These are phyloP conservation scores for Nitzschia sp. DNA, from an alignment of 108 stramenopile genomes.

Conservation along the genomic window DNA sequence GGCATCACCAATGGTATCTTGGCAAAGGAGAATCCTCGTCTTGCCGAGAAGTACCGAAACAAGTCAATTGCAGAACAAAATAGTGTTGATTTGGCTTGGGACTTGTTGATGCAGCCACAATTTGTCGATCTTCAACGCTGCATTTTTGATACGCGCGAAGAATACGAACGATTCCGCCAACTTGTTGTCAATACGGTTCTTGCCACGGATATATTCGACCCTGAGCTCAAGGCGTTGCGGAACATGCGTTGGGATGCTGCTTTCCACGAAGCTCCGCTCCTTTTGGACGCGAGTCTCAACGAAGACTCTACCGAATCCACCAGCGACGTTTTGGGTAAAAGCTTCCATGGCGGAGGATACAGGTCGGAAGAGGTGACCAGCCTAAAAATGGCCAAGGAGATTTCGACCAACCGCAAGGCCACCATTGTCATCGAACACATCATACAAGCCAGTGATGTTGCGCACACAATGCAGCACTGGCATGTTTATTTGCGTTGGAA, in stretches of 20 bases:
- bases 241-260: slow-evolving; percentile 22
- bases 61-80: slow-evolving; percentile 32
- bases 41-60: slow-evolving; percentile 14
- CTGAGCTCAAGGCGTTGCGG: slow-evolving; percentile 22
- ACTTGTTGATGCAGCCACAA: slow-evolving; percentile 20
- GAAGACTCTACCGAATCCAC: background rate
- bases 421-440: slow-evolving; percentile 26
- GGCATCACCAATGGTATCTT: slow-evolving; percentile 25
- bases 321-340: background rate
- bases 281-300: background rate
- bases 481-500: slow-evolving; percentile 41
- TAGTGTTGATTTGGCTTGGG: slow-evolving; percentile 17
- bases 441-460: slow-evolving; percentile 16
- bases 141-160: slow-evolving; percentile 11
- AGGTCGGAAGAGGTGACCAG: background rate
- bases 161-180: slow-evolving; percentile 12
- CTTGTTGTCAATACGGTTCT: too few species aligned
- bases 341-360: background rate
- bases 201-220: slow-evolving; percentile 30
- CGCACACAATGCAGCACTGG: slow-evolving; percentile 38
- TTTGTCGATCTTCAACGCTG: slow-evolving; percentile 13
- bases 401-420: slow-evolving; percentile 18
- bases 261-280: slow-evolving; percentile 5
- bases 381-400: background rate
- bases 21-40: slow-evolving; percentile 2